Evolutionary conservation across 1,284 basidiomycete genomes (phyloP).

Genomic region (Schizophyllum commune): DNA sequence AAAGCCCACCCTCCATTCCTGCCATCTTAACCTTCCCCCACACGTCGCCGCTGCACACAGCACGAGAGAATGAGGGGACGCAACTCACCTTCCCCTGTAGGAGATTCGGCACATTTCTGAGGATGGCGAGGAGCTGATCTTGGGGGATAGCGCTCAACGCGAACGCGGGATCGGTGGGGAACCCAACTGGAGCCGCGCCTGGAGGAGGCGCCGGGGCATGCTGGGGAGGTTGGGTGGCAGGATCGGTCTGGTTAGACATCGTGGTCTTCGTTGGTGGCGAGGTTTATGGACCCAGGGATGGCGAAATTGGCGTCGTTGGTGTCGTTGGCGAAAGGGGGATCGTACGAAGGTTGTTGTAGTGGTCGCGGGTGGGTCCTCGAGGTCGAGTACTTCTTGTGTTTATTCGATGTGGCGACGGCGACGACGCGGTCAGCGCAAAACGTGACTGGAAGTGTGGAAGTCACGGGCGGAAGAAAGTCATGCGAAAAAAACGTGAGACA

Average conservation of each 20-base stretch:
- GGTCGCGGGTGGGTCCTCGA: too few species aligned
- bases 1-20: neutral
- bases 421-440: neutral
- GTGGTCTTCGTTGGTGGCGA: neutral
- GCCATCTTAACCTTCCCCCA: neutral
- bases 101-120: neutral
- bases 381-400: neutral
- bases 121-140: neutral
- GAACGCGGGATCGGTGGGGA: neutral
- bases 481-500: neutral
- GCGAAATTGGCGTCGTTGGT: too few species aligned
- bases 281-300: too few species aligned
- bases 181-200: neutral
- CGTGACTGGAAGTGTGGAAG: neutral
- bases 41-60: neutral
- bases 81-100: neutral
- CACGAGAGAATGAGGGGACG: neutral
- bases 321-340: too few species aligned
- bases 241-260: neutral
- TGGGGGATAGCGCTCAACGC: neutral
- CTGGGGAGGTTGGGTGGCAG: neutral
- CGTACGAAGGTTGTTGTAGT: too few species aligned
- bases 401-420: neutral
- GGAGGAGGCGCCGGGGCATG: neutral
- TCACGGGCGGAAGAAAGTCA: neutral